Evolutionary conservation across 75 land plant genomes (phyloP).

Genomic region (Cryptomeria japonica): DNA sequence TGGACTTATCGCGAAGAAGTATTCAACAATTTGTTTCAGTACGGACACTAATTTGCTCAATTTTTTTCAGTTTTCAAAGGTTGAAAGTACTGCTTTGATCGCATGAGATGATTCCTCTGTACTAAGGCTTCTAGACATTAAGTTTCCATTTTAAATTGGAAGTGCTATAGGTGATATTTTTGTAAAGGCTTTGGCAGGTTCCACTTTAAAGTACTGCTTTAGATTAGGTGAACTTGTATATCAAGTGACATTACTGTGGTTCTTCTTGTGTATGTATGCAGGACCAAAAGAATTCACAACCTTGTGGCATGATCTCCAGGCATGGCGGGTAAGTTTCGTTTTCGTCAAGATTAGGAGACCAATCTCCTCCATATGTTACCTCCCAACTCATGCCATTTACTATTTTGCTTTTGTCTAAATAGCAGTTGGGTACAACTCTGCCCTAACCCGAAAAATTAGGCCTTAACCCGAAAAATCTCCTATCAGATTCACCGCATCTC

Average conservation of each 20-base stretch:
- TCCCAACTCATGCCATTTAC: too few relatives aligned
- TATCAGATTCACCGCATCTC: too few relatives aligned
- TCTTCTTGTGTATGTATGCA: slow-evolving; percentile 5
- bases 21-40: too few relatives aligned
- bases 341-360: neutral
- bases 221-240: neutral
- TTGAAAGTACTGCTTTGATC: neutral
- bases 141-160: neutral
- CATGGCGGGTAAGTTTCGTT: slow-evolving; percentile 62
- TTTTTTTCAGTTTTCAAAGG: too few relatives aligned
- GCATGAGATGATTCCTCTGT: neutral
- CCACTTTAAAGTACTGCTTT: too few relatives aligned
- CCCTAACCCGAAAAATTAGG: too few relatives aligned
- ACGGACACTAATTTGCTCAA: neutral
- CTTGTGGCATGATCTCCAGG: slow-evolving; percentile 71
- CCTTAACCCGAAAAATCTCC: too few relatives aligned
- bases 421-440: too few relatives aligned
- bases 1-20: too few relatives aligned
- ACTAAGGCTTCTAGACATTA: neutral
- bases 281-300: slow-evolving; percentile 73
- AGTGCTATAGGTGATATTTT: neutral
- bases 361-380: too few relatives aligned
- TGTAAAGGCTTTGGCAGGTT: too few relatives aligned
- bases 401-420: too few relatives aligned
- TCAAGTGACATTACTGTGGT: neutral